A percentile compares a stretch with the other conserved stretches of the same genome.
These are phyloP conservation scores for Prunella vulgaris DNA, from an alignment of 257 asterid species.

Conservation along the genomic window DNA sequence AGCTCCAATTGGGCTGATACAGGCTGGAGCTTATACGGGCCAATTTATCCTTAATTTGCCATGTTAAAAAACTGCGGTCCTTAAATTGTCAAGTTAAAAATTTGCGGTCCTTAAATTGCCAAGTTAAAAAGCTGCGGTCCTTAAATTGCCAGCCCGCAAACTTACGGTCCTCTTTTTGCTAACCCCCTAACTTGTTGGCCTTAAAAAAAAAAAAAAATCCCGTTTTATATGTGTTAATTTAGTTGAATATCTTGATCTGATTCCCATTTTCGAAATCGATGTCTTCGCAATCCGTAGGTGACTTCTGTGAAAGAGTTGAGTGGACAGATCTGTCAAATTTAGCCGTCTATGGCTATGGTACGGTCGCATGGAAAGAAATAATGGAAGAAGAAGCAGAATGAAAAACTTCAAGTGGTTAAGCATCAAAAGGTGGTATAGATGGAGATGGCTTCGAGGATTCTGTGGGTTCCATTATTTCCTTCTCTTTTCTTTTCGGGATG, in stretches of 20 bases:
- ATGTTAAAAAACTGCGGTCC: too few species aligned
- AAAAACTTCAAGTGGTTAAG: conserved; percentile 76
- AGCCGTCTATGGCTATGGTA: conserved; percentile 85
- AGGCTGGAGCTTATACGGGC: too few species aligned
- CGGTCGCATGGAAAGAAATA: conserved; percentile 88
- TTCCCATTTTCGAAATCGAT: not conserved
- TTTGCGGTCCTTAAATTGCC: too few species aligned
- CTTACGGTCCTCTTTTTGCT: too few species aligned
- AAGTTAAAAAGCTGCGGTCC: too few species aligned
- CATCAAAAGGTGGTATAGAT: conserved; percentile 47
- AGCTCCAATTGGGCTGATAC: too few species aligned
- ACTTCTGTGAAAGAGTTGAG: conserved; percentile 57
- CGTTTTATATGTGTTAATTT: not conserved
- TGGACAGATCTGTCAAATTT: conserved; percentile 74
- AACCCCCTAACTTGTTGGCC: too few species aligned
- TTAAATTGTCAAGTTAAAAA: too few species aligned
- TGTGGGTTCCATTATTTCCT: conserved; percentile 51
- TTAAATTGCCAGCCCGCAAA: too few species aligned
- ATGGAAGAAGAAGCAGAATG: conserved; percentile 83
- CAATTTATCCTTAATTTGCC: too few species aligned
- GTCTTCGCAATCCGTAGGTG: conserved; percentile 40
- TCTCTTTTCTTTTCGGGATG: not conserved
- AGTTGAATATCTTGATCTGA: conserved; percentile 19
- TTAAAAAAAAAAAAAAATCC: too few species aligned
- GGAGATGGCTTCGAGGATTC: conserved; percentile 69